These are phyloP conservation scores for Blastocystis sp. DNA, from an alignment of 352 stramenopile genomes.

Conservation along the genomic window DNA sequence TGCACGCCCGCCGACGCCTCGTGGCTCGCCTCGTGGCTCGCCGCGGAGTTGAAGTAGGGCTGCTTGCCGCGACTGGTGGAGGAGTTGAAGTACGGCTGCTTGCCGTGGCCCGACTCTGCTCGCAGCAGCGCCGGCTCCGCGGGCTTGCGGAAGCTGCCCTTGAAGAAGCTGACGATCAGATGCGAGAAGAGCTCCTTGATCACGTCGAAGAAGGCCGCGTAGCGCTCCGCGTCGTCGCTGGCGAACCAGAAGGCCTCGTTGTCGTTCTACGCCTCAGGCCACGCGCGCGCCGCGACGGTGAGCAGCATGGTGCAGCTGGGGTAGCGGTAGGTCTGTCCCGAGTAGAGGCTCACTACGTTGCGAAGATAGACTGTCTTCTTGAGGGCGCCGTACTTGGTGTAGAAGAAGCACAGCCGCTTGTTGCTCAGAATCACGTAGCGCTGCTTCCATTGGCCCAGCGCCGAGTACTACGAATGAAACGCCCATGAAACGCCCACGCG, in stretches of 20 bases:
- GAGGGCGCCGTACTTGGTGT: conserved; percentile 23
- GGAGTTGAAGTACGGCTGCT: not conserved
- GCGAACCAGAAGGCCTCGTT: conserved; percentile 60
- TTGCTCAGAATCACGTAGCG: conserved; percentile 64
- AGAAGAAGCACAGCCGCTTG: conserved; percentile 57
- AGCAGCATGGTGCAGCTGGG: conserved; percentile 4
- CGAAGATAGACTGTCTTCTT: conserved; percentile 29
- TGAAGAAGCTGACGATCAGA: conserved; percentile 26
- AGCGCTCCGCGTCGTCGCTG: not conserved
- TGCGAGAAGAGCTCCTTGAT: conserved; percentile 17
- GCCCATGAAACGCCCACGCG: not conserved
- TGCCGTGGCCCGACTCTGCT: not conserved
- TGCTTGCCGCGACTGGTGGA: not conserved
- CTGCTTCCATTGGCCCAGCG: conserved; percentile 47
- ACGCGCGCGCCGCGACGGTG: not conserved
- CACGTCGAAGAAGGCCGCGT: not conserved
- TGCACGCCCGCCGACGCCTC: not conserved
- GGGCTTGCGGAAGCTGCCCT: not conserved
- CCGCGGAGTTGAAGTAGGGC: not conserved
- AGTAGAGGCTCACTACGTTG: conserved; percentile 4
- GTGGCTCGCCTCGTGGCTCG: too few species aligned
- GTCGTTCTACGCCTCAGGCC: not conserved
- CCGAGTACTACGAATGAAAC: conserved; percentile 42
- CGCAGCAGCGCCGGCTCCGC: not conserved
- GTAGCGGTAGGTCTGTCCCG: conserved; percentile 50